phyloP scores from a whole-genome alignment of 2,329 filamentous ascomycete genomes.

The Fusarium circinatum region DNA sequence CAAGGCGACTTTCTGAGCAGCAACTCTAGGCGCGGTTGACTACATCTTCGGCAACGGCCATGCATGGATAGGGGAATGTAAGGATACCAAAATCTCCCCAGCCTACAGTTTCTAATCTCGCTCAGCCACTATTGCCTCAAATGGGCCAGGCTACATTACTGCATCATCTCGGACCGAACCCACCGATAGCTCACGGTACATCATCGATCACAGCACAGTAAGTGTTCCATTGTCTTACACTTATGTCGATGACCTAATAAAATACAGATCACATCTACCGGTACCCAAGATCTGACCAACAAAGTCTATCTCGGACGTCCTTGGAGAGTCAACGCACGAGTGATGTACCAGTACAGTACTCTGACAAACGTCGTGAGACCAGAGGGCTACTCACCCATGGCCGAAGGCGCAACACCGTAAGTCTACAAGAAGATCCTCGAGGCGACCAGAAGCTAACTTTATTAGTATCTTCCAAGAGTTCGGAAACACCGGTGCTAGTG shows the following conservation, averaged over 20 bases:
- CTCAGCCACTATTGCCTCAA: neutral
- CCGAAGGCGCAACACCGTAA: neutral
- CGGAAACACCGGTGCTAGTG: neutral
- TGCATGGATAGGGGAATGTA: neutral
- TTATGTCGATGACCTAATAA: accelerated
- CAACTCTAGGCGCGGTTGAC: accelerated
- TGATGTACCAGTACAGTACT: neutral
- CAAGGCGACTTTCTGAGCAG: accelerated
- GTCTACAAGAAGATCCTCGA: neutral
- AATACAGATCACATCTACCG: accelerated
- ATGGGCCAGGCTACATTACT: neutral
- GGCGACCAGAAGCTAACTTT: neutral
- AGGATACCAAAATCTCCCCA: accelerated
- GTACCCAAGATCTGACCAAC: accelerated
- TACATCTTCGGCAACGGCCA: neutral
- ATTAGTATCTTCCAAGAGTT: neutral
- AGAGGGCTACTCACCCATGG: neutral
- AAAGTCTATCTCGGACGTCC: neutral
- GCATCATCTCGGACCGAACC: neutral
- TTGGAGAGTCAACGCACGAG: neutral
- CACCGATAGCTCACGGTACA: neutral
- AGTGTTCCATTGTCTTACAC: accelerated
- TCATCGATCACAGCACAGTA: neutral
- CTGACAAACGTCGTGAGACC: neutral
- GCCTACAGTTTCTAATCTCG: neutral